Percentiles rank a stretch among this genome's conserved stretches.
phyloP scores from a whole-genome alignment of 2,329 filamentous ascomycete species.

The Ceratocystis lukuohia region DNA sequence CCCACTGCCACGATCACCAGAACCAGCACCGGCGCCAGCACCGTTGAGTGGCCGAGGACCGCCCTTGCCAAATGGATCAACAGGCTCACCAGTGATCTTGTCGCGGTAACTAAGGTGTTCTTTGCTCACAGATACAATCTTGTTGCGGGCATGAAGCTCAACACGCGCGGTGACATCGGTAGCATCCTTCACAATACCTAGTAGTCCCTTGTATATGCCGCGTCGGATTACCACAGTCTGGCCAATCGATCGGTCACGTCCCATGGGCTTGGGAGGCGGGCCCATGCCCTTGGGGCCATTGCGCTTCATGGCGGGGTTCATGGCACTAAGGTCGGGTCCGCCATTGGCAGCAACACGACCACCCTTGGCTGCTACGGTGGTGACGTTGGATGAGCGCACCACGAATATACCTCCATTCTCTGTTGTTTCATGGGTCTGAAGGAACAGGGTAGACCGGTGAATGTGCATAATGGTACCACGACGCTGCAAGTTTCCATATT shows the following conservation, averaged over 20 bases:
- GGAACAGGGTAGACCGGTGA: conserved; percentile 80
- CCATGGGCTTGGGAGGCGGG: conserved; percentile 63
- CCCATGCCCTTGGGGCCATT: conserved; percentile 39
- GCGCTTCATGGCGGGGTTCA: conserved; percentile 81
- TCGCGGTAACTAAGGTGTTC: conserved; percentile 77
- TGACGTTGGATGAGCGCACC: conserved; percentile 69
- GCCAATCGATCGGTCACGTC: conserved; percentile 71
- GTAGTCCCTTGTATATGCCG: conserved; percentile 79
- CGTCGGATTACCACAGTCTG: conserved; percentile 83
- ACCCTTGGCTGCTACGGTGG: conserved; percentile 87
- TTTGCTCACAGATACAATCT: conserved; percentile 74
- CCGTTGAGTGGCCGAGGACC: conserved; percentile 28
- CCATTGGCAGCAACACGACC: conserved; percentile 50
- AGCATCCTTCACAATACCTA: conserved; percentile 92
- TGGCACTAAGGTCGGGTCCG: conserved; percentile 71
- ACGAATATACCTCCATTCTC: conserved; percentile 89
- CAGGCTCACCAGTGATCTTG: conserved; percentile 61
- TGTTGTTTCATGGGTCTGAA: conserved; percentile 68
- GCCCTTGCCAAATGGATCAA: conserved; percentile 50
- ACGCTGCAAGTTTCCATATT: conserved; percentile 71
- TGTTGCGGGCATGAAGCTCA: conserved; percentile 88
- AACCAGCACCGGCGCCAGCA: conserved; percentile 32
- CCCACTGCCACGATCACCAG: conserved; percentile 34
- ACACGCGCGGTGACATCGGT: conserved; percentile 77
- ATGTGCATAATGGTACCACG: conserved; percentile 88